These are phyloP conservation scores for Chaetomidium leptoderma DNA, from an alignment of 495 filamentous ascomycete genomes.

Conservation along the genomic window DNA sequence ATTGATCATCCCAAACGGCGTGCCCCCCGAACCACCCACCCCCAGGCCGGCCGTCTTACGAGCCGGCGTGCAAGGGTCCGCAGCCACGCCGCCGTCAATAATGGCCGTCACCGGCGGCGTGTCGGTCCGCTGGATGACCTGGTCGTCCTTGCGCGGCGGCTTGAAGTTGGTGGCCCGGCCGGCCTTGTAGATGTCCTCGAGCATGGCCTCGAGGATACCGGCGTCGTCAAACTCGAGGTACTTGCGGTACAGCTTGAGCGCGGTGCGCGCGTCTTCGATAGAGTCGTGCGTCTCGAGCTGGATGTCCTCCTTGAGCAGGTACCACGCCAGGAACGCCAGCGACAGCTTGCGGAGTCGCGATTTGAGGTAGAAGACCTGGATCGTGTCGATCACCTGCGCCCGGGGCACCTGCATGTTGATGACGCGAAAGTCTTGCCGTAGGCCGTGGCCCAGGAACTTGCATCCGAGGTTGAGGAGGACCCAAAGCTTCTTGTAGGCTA, in stretches of 20 bases:
- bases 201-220: constrained; percentile 70
- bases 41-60: constrained; percentile 5
- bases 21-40: background rate
- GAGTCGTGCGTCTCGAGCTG: constrained; percentile 87
- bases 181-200: constrained; percentile 75
- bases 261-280: constrained; percentile 88
- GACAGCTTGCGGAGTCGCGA: constrained; percentile 68
- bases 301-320: constrained; percentile 83
- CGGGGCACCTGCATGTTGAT: constrained; percentile 97
- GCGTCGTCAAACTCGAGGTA: constrained; percentile 84
- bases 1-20: constrained; percentile 8
- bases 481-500: constrained; percentile 97
- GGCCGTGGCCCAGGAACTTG: constrained; percentile 87
- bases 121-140: constrained; percentile 26
- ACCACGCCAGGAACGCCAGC: constrained; percentile 83
- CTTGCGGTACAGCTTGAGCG: constrained; percentile 83
- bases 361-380: constrained; percentile 75
- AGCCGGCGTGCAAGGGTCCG: constrained; percentile 15
- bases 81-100: background rate
- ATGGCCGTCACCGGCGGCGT: constrained; percentile 20
- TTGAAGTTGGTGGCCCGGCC: constrained; percentile 69
- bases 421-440: constrained; percentile 91
- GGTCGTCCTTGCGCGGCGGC: constrained; percentile 50
- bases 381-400: constrained; percentile 87
- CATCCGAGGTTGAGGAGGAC: constrained; percentile 90